Evolutionary conservation across 352 stramenopile species (phyloP).

Genomic region (Globisporangium perplexum): DNA sequence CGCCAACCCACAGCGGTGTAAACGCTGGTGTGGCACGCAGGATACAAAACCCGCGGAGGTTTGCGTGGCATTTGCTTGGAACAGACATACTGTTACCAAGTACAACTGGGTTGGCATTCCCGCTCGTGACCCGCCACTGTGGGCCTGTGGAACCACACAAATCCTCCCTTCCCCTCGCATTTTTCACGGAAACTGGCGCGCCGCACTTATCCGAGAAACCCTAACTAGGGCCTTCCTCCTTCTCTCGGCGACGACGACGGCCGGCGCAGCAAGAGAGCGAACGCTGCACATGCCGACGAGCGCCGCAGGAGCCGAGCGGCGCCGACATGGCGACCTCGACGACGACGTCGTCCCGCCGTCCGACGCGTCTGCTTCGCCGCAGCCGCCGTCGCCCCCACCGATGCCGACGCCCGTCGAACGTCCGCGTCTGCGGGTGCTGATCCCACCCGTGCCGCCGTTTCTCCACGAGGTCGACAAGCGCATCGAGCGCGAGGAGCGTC

Average conservation of each 20-base stretch:
- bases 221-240: neutral
- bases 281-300: neutral
- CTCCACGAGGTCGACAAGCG: conserved; percentile 16
- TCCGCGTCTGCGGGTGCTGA: conserved; percentile 10
- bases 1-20: neutral
- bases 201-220: conserved; percentile 2
- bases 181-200: neutral
- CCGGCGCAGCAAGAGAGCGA: neutral
- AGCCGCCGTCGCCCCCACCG: neutral
- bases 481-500: conserved; percentile 3
- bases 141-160: conserved; percentile 3
- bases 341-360: conserved; percentile 11
- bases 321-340: neutral
- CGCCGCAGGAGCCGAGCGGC: neutral
- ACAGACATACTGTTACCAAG: neutral
- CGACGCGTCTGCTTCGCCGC: neutral
- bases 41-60: neutral
- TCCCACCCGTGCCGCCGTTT: conserved; percentile 15
- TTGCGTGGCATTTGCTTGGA: neutral
- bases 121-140: neutral
- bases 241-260: no score
- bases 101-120: neutral
- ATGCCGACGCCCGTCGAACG: neutral
- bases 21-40: neutral
- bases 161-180: neutral